Conservation (phyloP, 2,329 filamentous ascomycete genomes). For the Pseudonectria buxi region DNA sequence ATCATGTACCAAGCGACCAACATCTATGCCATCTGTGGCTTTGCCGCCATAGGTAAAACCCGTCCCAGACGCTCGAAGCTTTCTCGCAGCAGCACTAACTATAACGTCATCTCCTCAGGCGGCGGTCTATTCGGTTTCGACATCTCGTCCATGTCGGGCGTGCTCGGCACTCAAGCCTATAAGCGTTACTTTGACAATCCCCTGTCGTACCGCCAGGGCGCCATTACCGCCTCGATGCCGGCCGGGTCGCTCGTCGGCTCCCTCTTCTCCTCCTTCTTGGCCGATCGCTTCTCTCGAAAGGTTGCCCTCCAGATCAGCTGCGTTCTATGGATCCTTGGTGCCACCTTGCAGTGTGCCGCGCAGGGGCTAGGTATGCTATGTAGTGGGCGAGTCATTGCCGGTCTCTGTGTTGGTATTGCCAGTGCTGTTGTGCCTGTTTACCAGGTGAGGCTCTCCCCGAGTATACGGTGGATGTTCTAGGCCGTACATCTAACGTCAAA, state of each 20-base stretch:
- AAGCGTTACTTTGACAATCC: conserved; percentile 65
- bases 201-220: conserved; percentile 53
- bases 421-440: conserved; percentile 67
- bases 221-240: conserved; percentile 68
- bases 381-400: conserved; percentile 63
- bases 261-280: conserved; percentile 42
- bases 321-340: conserved; percentile 44
- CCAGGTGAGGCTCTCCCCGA: conserved; percentile 29
- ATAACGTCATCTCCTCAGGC: conserved; percentile 44
- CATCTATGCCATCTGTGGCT: conserved; percentile 54
- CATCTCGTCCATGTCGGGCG: conserved; percentile 66
- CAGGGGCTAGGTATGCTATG: conserved; percentile 66
- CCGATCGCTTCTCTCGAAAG: conserved; percentile 44
- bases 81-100: too few relatives aligned
- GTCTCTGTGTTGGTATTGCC: conserved; percentile 66
- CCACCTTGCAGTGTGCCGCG: conserved; percentile 52
- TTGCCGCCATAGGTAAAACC: conserved; percentile 56
- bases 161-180: conserved; percentile 61
- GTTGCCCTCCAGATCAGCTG: conserved; percentile 42
- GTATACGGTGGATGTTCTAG: neutral
- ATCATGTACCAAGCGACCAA: conserved; percentile 40
- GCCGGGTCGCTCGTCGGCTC: conserved; percentile 62
- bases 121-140: conserved; percentile 73
- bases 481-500: neutral
- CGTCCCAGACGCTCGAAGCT: too few relatives aligned